These are phyloP conservation scores for Iberis pinnata DNA, from an alignment of 345 rosid species.

Conservation along the genomic window DNA sequence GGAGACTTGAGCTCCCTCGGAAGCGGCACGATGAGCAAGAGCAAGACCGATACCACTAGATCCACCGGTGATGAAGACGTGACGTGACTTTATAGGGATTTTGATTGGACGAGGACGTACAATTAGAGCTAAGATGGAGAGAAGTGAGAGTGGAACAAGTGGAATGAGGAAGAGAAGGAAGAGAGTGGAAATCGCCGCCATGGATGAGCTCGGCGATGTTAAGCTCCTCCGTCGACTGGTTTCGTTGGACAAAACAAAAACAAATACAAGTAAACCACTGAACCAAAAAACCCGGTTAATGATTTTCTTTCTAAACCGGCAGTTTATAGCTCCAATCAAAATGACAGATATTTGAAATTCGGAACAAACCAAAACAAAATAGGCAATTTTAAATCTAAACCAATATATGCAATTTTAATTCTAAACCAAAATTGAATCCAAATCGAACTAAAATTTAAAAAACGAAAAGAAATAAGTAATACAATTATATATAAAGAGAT, in stretches of 20 bases:
- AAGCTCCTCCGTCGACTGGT: slow-evolving; percentile 3
- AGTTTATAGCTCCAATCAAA: too few relatives aligned
- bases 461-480: too few relatives aligned
- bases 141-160: slow-evolving; percentile 37
- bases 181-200: slow-evolving; percentile 21
- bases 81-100: slow-evolving; percentile 65
- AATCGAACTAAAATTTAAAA: too few relatives aligned
- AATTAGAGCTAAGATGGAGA: slow-evolving; percentile 39
- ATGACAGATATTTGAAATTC: too few relatives aligned
- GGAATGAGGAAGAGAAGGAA: slow-evolving; percentile 37
- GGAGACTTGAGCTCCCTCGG: slow-evolving; percentile 66
- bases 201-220: slow-evolving; percentile 23
- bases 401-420: too few relatives aligned
- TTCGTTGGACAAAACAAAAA: not conserved
- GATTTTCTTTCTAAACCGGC: slow-evolving; percentile 12
- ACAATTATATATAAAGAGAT: too few relatives aligned
- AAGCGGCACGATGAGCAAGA: slow-evolving; percentile 63
- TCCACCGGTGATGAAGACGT: slow-evolving; percentile 85
- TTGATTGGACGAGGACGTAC: slow-evolving; percentile 51
- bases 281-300: slow-evolving; percentile 3
- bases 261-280: not conserved
- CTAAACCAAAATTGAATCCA: too few relatives aligned
- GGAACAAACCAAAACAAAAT: too few relatives aligned
- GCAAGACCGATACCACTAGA: slow-evolving; percentile 88
- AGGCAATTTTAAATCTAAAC: too few relatives aligned